Conservation (phyloP, 1,284 basidiomycete species). For the Anthracocystis setariae region DNA sequence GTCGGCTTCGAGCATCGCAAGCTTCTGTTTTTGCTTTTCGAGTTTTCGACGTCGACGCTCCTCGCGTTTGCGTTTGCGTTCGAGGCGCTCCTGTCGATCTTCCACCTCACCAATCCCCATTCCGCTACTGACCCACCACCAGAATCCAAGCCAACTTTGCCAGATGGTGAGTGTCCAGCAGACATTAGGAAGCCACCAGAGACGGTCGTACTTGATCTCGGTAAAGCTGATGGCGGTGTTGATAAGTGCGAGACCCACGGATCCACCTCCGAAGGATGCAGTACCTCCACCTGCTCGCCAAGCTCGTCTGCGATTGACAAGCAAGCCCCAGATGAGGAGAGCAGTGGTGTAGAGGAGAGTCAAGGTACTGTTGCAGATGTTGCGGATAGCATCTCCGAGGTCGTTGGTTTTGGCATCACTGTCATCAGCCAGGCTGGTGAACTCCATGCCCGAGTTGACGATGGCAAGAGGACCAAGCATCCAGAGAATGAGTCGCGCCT, state of each 20-base stretch:
- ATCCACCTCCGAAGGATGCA: constrained; percentile 81
- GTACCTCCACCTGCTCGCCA: constrained; percentile 93
- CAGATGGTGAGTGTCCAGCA: constrained; percentile 66
- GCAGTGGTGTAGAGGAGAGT: constrained; percentile 90
- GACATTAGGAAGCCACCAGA: constrained; percentile 66
- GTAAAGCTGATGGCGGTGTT: constrained; percentile 66
- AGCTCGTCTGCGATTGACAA: constrained; percentile 88
- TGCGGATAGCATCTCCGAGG: constrained; percentile 82
- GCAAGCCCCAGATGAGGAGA: constrained; percentile 90
- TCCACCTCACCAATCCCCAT: constrained; percentile 68
- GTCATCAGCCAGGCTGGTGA: constrained; percentile 76
- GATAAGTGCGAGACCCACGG: constrained; percentile 58
- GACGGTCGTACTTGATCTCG: constrained; percentile 63
- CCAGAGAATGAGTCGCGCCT: constrained; percentile 85
- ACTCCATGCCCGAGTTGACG: constrained; percentile 83
- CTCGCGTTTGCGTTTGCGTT: constrained; percentile 51
- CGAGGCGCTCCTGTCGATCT: constrained; percentile 58
- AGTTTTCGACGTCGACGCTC: constrained; percentile 48
- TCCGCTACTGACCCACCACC: constrained; percentile 68
- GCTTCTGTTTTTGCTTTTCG: constrained; percentile 46
- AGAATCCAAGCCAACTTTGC: constrained; percentile 68
- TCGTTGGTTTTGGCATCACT: constrained; percentile 70
- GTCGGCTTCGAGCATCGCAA: constrained; percentile 27
- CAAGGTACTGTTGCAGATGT: constrained; percentile 94
- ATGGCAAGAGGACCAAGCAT: constrained; percentile 89